These are phyloP conservation scores for Globisporangium iwayamae DNA, from an alignment of 352 stramenopile genomes.

Conservation along the genomic window DNA sequence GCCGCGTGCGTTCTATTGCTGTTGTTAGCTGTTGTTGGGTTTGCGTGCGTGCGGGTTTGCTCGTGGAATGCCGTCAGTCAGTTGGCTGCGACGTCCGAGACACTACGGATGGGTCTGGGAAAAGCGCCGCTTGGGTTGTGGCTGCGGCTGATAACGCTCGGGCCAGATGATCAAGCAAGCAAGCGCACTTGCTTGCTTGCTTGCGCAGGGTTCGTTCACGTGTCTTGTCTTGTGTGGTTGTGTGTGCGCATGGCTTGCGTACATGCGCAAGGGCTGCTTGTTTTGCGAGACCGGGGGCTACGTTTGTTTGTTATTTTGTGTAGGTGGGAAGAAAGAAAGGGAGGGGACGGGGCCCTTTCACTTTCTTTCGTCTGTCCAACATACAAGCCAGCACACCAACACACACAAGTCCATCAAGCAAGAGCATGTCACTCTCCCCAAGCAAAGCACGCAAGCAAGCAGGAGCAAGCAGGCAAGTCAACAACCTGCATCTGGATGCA, in stretches of 20 bases:
- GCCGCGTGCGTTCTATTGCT: neutral
- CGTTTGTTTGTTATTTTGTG: neutral
- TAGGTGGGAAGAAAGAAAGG: too few species aligned
- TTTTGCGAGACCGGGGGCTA: neutral
- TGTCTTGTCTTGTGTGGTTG: neutral
- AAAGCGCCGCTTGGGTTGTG: neutral
- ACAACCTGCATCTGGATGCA: too few species aligned
- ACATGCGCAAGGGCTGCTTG: too few species aligned
- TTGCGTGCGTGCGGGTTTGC: neutral
- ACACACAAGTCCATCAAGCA: too few species aligned
- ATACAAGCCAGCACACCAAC: too few species aligned
- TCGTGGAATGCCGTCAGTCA: neutral
- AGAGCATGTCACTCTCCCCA: too few species aligned
- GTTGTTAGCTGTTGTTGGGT: neutral
- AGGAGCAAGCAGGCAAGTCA: too few species aligned
- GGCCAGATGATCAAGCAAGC: neutral
- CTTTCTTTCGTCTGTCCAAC: too few species aligned
- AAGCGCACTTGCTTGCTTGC: neutral
- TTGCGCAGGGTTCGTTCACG: neutral
- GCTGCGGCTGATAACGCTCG: neutral
- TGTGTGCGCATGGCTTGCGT: neutral
- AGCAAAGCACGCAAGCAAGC: too few species aligned
- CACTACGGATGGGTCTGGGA: neutral
- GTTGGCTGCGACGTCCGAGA: neutral
- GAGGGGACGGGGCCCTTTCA: too few species aligned